Evolutionary conservation across 148 eudicot species (phyloP).

Genomic region (Rhododendron henanense): DNA sequence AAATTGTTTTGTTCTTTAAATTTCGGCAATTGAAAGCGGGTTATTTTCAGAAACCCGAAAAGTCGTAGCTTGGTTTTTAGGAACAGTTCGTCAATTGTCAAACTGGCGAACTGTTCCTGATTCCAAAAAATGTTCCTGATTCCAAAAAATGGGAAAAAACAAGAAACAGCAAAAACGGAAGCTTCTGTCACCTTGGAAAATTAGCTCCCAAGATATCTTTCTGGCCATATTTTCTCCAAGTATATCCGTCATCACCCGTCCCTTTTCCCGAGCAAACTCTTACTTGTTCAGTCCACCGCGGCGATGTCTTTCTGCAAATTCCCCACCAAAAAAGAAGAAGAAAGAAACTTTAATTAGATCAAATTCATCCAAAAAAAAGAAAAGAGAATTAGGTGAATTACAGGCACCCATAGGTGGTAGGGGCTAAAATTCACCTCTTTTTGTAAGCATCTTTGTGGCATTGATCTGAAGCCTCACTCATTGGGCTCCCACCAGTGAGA

Average conservation of each 20-base stretch:
- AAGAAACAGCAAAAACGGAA: background rate
- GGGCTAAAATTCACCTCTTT: slow-evolving; percentile 41
- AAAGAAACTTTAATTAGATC: background rate
- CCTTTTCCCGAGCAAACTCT: slow-evolving; percentile 31
- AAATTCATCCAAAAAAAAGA: background rate
- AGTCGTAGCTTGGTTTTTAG: background rate
- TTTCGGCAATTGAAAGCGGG: background rate
- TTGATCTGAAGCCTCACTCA: slow-evolving; percentile 27
- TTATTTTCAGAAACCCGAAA: background rate
- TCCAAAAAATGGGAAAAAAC: background rate
- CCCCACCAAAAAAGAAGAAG: background rate
- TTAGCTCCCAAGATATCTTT: slow-evolving; percentile 66
- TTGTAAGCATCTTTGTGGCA: slow-evolving; percentile 21
- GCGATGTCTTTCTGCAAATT: slow-evolving; percentile 48
- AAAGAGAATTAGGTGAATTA: background rate
- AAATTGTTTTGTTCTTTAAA: background rate
- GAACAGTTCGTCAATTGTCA: background rate
- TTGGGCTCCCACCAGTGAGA: slow-evolving; percentile 23
- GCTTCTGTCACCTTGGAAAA: slow-evolving; percentile 57
- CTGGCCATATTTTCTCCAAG: slow-evolving; percentile 97
- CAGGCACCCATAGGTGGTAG: background rate
- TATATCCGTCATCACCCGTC: slow-evolving; percentile 50
- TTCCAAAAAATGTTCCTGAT: background rate
- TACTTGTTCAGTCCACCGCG: slow-evolving; percentile 47
- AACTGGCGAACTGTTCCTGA: background rate